Evolutionary conservation across 2,329 filamentous ascomycete genomes (phyloP).

Genomic region (Clonostachys byssicola): DNA sequence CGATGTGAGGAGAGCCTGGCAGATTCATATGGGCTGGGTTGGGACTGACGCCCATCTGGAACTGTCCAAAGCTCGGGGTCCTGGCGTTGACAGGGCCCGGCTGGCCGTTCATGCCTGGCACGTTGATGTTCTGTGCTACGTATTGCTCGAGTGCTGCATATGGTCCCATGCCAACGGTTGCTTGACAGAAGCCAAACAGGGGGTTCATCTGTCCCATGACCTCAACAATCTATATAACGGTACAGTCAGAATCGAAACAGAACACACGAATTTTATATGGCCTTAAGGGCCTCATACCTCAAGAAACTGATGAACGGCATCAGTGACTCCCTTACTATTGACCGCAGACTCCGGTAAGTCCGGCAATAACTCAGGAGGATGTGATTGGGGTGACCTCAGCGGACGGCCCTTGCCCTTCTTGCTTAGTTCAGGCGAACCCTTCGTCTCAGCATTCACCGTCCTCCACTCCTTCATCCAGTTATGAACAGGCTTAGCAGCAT

Average conservation of each 20-base stretch:
- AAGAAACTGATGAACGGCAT: conserved; percentile 59
- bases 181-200: conserved; percentile 54
- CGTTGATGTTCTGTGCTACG: conserved; percentile 41
- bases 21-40: conserved; percentile 56
- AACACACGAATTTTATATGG: not conserved
- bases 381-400: conserved; percentile 54
- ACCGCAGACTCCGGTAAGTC: conserved; percentile 56
- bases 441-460: conserved; percentile 52
- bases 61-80: conserved; percentile 52
- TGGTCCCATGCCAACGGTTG: conserved; percentile 48
- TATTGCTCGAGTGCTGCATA: conserved; percentile 59
- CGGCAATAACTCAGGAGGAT: conserved; percentile 53
- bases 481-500: conserved; percentile 57
- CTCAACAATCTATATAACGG: conserved; percentile 51
- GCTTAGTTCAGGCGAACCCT: conserved; percentile 61
- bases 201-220: conserved; percentile 65
- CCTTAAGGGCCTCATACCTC: conserved; percentile 42
- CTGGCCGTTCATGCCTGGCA: conserved; percentile 42
- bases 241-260: not conserved
- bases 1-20: conserved; percentile 53
- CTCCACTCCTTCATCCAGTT: conserved; percentile 65
- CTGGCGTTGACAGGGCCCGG: conserved; percentile 42
- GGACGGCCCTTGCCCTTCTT: conserved; percentile 59
- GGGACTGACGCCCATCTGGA: conserved; percentile 56
- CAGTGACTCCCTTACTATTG: conserved; percentile 56